A percentile compares a stretch with the other conserved stretches of the same genome.
Evolutionary conservation across 1,284 basidiomycete species (phyloP).

Genomic region (Grifola frondosa): DNA sequence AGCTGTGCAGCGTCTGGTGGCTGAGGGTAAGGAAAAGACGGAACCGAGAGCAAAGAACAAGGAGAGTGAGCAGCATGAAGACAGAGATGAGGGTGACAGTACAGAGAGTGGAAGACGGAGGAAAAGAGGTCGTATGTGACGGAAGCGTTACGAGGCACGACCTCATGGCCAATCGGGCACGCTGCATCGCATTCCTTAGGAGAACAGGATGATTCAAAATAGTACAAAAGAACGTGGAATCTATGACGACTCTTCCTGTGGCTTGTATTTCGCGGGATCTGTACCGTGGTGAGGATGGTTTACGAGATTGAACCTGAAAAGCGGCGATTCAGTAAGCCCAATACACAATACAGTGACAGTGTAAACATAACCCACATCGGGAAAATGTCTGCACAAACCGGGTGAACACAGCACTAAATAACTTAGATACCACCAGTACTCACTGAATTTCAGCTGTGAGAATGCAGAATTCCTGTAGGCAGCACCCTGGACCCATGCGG

Average conservation of each 20-base stretch:
- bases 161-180: no score
- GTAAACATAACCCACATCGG: constrained; percentile 55
- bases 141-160: background rate
- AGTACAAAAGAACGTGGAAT: constrained; percentile 9
- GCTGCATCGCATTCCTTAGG: no score
- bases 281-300: constrained; percentile 88
- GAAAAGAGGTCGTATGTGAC: constrained; percentile 25
- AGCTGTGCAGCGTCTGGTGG: constrained; percentile 63
- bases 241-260: constrained; percentile 27
- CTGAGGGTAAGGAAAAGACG: constrained; percentile 34
- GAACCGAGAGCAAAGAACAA: constrained; percentile 5
- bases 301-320: constrained; percentile 84
- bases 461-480: constrained; percentile 92
- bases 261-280: constrained; percentile 77
- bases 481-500: constrained; percentile 85
- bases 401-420: constrained; percentile 4
- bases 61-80: constrained; percentile 8
- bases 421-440: constrained; percentile 35
- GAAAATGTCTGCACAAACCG: constrained; percentile 50
- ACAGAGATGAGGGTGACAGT: no score
- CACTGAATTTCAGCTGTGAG: constrained; percentile 89
- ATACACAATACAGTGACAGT: constrained; percentile 2
- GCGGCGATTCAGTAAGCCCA: constrained; percentile 9
- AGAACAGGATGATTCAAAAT: no score
- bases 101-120: constrained; percentile 16